phyloP scores from a whole-genome alignment of 2,329 filamentous ascomycete genomes.

The Fusarium nodosum region DNA sequence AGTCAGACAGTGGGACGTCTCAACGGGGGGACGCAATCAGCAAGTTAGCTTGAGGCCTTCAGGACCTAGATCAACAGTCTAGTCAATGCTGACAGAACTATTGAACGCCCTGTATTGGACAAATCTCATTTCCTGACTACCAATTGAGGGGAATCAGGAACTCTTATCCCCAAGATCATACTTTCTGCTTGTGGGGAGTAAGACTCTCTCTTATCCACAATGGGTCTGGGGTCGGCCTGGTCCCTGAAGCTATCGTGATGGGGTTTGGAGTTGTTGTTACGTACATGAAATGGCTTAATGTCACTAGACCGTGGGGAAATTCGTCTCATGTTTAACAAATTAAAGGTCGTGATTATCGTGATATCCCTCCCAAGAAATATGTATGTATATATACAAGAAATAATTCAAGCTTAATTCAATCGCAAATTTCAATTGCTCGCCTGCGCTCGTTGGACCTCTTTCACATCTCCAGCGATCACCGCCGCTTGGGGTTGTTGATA shows the following conservation, averaged over 20 bases:
- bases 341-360: slow-evolving; percentile 15
- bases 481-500: slow-evolving; percentile 32
- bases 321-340: slow-evolving; percentile 7
- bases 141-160: neutral
- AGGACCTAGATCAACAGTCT: neutral
- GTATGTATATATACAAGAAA: slow-evolving; percentile 7
- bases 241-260: slow-evolving; percentile 28
- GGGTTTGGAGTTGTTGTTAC: slow-evolving; percentile 34
- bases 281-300: slow-evolving; percentile 29
- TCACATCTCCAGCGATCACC: slow-evolving; percentile 37
- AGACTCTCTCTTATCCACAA: slow-evolving; percentile 5
- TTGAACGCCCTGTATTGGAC: neutral
- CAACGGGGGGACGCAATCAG: neutral
- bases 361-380: slow-evolving; percentile 3
- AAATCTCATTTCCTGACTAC: too few species aligned
- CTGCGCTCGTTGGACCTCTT: slow-evolving; percentile 36
- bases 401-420: neutral
- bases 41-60: neutral
- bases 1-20: neutral
- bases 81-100: too few species aligned
- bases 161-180: neutral
- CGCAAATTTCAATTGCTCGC: slow-evolving; percentile 14
- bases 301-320: neutral
- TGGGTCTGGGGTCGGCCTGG: slow-evolving; percentile 30
- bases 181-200: slow-evolving; percentile 19